phyloP scores from a whole-genome alignment of 345 rosid genomes.

The Populus tremula region DNA sequence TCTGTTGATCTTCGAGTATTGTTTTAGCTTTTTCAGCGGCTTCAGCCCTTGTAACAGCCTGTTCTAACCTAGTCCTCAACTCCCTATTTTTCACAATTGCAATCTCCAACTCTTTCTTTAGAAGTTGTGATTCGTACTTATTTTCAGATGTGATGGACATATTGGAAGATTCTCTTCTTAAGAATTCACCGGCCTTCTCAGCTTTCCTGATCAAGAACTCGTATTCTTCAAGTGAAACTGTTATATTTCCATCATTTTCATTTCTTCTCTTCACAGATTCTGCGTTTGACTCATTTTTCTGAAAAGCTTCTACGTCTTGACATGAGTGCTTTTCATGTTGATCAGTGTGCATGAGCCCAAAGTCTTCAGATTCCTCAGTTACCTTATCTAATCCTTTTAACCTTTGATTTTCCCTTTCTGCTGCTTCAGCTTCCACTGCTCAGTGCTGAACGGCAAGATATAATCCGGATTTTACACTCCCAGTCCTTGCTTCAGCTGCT shows the following conservation, averaged over 20 bases:
- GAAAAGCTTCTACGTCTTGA: not conserved
- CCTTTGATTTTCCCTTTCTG: constrained; percentile 27
- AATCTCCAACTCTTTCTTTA: constrained; percentile 40
- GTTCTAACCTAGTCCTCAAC: constrained; percentile 47
- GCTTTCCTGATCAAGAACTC: constrained; percentile 28
- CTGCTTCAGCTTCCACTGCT: constrained; percentile 33
- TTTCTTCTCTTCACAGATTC: not conserved
- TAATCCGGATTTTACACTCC: constrained; percentile 25
- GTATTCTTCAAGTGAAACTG: constrained; percentile 34
- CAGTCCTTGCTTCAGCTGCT: constrained; percentile 40
- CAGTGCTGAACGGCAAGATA: constrained; percentile 40
- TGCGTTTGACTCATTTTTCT: not conserved
- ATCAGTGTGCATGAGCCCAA: not conserved
- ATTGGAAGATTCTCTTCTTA: constrained; percentile 4
- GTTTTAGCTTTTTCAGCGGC: constrained; percentile 50
- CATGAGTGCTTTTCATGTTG: not conserved
- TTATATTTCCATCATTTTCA: constrained; percentile 11
- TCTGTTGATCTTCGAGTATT: constrained; percentile 39
- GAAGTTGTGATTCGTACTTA: constrained; percentile 18
- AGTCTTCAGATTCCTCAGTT: constrained; percentile 18
- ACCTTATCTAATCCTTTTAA: constrained; percentile 17
- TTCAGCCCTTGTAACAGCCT: constrained; percentile 49
- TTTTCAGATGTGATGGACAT: not conserved
- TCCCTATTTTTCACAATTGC: constrained; percentile 35
- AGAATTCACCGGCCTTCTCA: constrained; percentile 16